phyloP scores from a whole-genome alignment of 73 alveolate species.

The Blepharisma japonicum region DNA sequence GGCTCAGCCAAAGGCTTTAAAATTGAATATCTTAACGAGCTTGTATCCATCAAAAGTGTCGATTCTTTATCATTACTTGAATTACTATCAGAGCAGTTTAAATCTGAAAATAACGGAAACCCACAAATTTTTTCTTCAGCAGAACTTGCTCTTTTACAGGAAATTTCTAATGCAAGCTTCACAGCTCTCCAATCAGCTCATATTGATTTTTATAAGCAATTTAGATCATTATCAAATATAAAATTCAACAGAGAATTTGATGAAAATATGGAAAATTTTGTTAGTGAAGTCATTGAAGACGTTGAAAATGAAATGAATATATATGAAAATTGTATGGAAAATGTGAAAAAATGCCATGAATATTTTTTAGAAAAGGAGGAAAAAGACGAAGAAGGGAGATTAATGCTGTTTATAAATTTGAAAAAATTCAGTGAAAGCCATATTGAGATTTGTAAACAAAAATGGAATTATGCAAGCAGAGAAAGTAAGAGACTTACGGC shows the following conservation, averaged over 20 bases:
- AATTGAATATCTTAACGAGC: neutral
- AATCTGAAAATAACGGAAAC: neutral
- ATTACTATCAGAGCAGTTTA: neutral
- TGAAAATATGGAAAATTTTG: neutral
- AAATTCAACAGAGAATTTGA: neutral
- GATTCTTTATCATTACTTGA: neutral
- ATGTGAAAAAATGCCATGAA: neutral
- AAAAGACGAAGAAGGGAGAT: constrained; percentile 10
- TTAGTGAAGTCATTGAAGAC: neutral
- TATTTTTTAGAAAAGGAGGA: constrained; percentile 19
- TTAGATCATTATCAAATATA: neutral
- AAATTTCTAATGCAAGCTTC: neutral
- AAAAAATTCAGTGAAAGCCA: neutral
- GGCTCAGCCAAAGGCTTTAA: constrained; percentile 20
- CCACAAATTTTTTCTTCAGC: constrained; percentile 13
- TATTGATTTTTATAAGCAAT: constrained; percentile 4
- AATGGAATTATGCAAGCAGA: neutral
- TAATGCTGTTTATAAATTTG: neutral
- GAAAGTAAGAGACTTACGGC: neutral
- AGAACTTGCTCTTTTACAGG: neutral
- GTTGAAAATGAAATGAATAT: neutral
- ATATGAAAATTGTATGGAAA: neutral
- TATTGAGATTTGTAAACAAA: neutral
- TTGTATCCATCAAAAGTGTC: neutral
- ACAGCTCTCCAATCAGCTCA: neutral